These are phyloP conservation scores for Takakia lepidozioides DNA, from an alignment of 225 moss, liverwort and hornwort genomes.

Conservation along the genomic window DNA sequence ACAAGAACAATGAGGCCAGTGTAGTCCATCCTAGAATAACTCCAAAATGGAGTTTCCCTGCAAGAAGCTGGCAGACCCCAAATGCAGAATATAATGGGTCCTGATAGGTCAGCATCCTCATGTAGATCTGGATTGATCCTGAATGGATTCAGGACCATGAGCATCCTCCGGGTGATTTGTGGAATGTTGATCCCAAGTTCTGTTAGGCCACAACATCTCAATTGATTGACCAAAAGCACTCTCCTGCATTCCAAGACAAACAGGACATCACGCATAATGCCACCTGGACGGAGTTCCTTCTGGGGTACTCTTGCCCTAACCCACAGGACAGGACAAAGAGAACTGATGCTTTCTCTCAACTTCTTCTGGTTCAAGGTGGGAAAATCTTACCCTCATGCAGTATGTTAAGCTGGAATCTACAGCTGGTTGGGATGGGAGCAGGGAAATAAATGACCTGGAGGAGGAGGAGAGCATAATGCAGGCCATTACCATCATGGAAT, in stretches of 20 bases:
- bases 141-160: conserved; percentile 78
- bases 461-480: neutral
- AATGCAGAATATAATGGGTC: conserved; percentile 88
- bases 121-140: conserved; percentile 67
- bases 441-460: too few species aligned
- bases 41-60: conserved; percentile 90
- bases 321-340: neutral
- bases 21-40: conserved; percentile 92
- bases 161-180: conserved; percentile 72
- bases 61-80: conserved; percentile 83
- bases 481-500: neutral
- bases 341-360: too few species aligned
- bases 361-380: too few species aligned
- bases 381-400: too few species aligned
- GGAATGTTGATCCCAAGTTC: conserved; percentile 89
- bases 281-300: too few species aligned
- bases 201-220: conserved; percentile 23
- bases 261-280: neutral
- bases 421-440: too few species aligned
- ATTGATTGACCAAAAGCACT: too few species aligned
- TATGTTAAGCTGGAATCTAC: too few species aligned
- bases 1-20: conserved; percentile 77
- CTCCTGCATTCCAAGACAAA: too few species aligned
- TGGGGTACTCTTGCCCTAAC: neutral
- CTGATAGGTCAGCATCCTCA: conserved; percentile 92